Conservation (phyloP, 1,284 basidiomycete species). For the Apiotrichum montevideense region DNA sequence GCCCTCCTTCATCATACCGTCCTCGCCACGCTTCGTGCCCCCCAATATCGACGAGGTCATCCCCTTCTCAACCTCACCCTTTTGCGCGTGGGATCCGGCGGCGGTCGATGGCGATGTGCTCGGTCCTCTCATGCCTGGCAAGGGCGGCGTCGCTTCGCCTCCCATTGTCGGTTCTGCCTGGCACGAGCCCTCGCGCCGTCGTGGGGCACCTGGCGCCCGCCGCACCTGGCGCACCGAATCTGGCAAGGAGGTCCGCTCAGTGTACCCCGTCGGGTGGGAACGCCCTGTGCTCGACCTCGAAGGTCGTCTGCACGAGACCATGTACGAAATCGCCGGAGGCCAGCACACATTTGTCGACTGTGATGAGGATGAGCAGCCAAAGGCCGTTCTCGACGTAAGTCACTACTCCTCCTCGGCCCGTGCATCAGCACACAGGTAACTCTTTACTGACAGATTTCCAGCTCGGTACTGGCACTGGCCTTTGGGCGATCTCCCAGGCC, state of each 20-base stretch:
- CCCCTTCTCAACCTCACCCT: constrained; percentile 18
- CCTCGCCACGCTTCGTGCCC: constrained; percentile 8
- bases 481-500: constrained; percentile 45
- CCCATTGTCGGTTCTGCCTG: constrained; percentile 8
- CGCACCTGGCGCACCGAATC: constrained; percentile 6
- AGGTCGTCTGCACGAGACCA: constrained; percentile 39
- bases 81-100: constrained; percentile 24
- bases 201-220: constrained; percentile 10
- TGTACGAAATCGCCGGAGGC: constrained; percentile 31
- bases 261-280: constrained; percentile 43
- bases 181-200: constrained; percentile 15
- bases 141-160: background rate
- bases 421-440: no score
- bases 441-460: constrained; percentile 2
- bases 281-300: constrained; percentile 41
- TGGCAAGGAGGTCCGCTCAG: constrained; percentile 11
- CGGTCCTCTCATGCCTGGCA: background rate
- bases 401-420: background rate
- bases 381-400: constrained; percentile 42
- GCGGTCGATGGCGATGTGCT: background rate
- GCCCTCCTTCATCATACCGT: background rate
- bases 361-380: constrained; percentile 17
- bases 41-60: constrained; percentile 25
- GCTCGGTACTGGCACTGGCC: constrained; percentile 42
- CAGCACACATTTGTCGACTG: constrained; percentile 33